A percentile compares a stretch with the other conserved stretches of the same genome.
Conservation (phyloP, 2,329 filamentous ascomycete genomes). For the Talaromyces marneffei region DNA sequence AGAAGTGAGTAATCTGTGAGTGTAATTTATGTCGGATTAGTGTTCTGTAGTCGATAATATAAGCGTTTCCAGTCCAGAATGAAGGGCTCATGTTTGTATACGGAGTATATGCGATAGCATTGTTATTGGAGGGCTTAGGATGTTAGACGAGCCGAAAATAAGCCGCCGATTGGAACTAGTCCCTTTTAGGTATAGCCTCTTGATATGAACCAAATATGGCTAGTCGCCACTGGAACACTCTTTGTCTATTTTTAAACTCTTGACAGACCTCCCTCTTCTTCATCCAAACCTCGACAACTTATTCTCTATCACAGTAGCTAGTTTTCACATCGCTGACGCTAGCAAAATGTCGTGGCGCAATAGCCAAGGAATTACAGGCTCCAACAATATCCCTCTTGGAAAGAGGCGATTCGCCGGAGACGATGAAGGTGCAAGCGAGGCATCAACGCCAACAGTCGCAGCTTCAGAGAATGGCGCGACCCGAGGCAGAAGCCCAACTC, state of each 20-base stretch:
- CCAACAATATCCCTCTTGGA: conserved; percentile 94
- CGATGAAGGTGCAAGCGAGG: conserved; percentile 47
- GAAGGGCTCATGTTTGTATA: neutral
- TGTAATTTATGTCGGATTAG: neutral
- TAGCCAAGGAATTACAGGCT: conserved; percentile 78
- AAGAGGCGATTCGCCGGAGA: conserved; percentile 72
- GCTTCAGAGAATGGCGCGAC: conserved; percentile 52
- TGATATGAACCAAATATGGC: neutral
- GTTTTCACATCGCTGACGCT: neutral
- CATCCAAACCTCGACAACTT: neutral
- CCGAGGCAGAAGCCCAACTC: conserved; percentile 87
- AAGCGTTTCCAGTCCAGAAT: neutral
- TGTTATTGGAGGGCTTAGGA: neutral
- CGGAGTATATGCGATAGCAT: neutral
- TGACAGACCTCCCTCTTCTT: neutral
- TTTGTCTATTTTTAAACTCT: conserved; percentile 1
- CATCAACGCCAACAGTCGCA: conserved; percentile 43
- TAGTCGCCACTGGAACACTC: neutral
- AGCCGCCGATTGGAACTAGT: neutral
- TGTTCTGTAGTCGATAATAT: neutral
- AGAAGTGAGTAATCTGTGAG: conserved; percentile 20
- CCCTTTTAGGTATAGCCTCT: neutral
- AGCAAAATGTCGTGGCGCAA: conserved; percentile 57
- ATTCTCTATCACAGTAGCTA: conserved; percentile 13
- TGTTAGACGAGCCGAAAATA: neutral